Conservation (phyloP, 208 protist species). For the Crithidia fasciculata region DNA sequence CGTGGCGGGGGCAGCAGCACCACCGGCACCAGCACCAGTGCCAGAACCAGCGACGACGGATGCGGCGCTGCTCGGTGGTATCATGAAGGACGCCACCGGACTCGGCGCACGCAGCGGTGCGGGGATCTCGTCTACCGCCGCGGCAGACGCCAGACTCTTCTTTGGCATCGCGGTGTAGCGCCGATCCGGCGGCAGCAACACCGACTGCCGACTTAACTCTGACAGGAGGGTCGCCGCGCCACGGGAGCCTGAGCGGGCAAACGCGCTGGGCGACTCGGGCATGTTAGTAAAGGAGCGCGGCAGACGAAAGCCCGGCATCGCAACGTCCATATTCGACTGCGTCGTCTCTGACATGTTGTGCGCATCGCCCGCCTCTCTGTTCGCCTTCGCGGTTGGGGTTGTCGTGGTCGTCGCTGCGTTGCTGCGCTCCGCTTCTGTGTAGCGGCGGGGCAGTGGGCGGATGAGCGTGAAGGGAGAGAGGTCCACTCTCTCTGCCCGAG, state of each 20-base stretch:
- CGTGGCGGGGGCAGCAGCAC: too few species aligned
- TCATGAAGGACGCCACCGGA: constrained; percentile 8
- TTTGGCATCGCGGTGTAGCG: constrained; percentile 25
- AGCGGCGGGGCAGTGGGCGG: constrained; percentile 20
- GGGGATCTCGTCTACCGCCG: background rate
- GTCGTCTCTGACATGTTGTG: background rate
- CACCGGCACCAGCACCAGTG: too few species aligned
- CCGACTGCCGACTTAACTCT: constrained; percentile 3
- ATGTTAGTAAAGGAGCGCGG: background rate
- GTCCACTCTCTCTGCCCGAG: constrained; percentile 17
- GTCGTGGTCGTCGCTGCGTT: too few species aligned
- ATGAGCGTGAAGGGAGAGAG: constrained; percentile 21
- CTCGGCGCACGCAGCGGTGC: background rate
- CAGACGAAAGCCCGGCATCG: background rate
- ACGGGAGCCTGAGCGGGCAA: background rate
- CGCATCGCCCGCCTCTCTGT: background rate
- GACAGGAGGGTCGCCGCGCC: background rate
- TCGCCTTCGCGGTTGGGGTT: background rate
- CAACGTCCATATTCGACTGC: background rate
- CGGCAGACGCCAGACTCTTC: background rate
- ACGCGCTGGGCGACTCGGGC: background rate
- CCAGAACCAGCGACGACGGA: too few species aligned
- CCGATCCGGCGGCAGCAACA: constrained; percentile 15
- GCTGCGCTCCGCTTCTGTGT: background rate
- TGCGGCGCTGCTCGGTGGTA: too few species aligned